Percentiles rank a stretch among this genome's conserved stretches.
These are phyloP conservation scores for Sutorius eximius DNA, from an alignment of 1,284 basidiomycete genomes.

Conservation along the genomic window DNA sequence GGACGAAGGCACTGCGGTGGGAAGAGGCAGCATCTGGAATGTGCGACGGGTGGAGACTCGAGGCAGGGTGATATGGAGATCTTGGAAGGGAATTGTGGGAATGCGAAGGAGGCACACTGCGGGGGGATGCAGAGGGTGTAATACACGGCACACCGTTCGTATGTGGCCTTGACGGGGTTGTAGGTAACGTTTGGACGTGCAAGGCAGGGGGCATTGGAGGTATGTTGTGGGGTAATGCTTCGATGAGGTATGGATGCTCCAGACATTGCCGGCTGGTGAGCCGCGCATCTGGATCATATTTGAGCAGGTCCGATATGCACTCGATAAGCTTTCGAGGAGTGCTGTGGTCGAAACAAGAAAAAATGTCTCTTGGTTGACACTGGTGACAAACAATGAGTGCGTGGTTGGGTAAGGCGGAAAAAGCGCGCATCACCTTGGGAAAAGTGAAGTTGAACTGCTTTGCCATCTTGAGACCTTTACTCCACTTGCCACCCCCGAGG, in stretches of 20 bases:
- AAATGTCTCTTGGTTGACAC: conserved; percentile 77
- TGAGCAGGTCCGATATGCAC: conserved; percentile 89
- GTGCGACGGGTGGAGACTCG: conserved; percentile 35
- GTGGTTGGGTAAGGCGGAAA: not conserved
- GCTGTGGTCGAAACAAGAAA: conserved; percentile 74
- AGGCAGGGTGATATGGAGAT: conserved; percentile 37
- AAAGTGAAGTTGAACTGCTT: conserved; percentile 87
- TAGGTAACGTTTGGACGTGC: conserved; percentile 32
- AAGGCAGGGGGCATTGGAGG: conserved; percentile 63
- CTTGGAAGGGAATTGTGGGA: conserved; percentile 46
- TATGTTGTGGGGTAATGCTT: conserved; percentile 65
- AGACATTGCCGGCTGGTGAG: conserved; percentile 87
- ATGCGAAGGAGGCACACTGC: conserved; percentile 60
- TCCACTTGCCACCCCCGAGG: conserved; percentile 89
- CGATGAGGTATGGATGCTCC: conserved; percentile 84
- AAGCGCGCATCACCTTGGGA: conserved; percentile 63
- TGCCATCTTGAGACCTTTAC: conserved; percentile 83
- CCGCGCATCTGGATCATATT: conserved; percentile 87
- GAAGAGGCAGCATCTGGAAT: conserved; percentile 52
- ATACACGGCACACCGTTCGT: conserved; percentile 42
- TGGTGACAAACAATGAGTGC: conserved; percentile 35
- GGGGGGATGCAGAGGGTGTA: conserved; percentile 52
- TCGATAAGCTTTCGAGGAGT: conserved; percentile 84
- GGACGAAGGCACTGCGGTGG: conserved; percentile 58
- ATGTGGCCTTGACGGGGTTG: conserved; percentile 39